phyloP scores from a whole-genome alignment of 2,329 filamentous ascomycete genomes.

The Periconia digitata region DNA sequence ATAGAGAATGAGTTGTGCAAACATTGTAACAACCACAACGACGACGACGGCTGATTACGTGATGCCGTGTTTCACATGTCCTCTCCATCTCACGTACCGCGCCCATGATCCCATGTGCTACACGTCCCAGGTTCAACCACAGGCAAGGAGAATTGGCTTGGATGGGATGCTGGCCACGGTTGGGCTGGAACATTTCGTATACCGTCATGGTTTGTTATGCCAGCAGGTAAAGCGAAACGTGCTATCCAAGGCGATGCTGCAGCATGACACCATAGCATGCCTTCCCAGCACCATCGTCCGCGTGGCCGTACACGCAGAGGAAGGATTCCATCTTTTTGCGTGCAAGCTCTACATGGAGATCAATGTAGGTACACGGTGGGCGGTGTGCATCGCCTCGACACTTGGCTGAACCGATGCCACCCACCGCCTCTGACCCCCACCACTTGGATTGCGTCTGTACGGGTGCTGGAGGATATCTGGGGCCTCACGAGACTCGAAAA shows the following conservation, averaged over 20 bases:
- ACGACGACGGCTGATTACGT: not conserved
- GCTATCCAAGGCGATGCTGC: slow-evolving; percentile 2
- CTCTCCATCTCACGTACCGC: not conserved
- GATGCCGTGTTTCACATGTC: not conserved
- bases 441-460: too few species aligned
- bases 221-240: not conserved
- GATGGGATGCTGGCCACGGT: not conserved
- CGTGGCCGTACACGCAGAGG: slow-evolving; percentile 15
- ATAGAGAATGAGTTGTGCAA: not conserved
- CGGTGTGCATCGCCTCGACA: too few species aligned
- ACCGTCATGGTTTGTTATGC: not conserved
- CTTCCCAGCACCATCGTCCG: slow-evolving; percentile 15
- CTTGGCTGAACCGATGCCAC: too few species aligned
- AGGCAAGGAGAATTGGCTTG: not conserved
- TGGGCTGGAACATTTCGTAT: not conserved
- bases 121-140: not conserved
- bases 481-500: not conserved
- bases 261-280: slow-evolving; percentile 10
- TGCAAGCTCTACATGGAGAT: too few species aligned
- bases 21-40: not conserved
- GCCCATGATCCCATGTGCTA: not conserved
- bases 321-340: slow-evolving; percentile 2
- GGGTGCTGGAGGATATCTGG: too few species aligned
- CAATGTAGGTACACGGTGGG: not conserved
- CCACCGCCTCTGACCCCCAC: too few species aligned